phyloP scores from a whole-genome alignment of 495 filamentous ascomycete species.

The Daldinia childiae region DNA sequence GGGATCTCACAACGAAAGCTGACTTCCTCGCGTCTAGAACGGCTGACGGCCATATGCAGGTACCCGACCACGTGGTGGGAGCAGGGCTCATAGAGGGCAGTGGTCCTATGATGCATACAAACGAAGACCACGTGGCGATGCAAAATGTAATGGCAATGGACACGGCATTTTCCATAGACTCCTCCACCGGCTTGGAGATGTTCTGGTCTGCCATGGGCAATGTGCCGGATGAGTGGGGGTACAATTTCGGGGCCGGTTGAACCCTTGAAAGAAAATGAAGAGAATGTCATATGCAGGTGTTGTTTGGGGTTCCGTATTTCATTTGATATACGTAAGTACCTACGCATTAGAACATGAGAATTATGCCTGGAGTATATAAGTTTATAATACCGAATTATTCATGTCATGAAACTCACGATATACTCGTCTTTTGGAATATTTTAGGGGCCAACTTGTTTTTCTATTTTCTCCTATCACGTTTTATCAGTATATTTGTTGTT shows the following conservation, averaged over 20 bases:
- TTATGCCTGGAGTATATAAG: not conserved
- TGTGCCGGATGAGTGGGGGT: not conserved
- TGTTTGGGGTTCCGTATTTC: not conserved
- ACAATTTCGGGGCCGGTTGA: not conserved
- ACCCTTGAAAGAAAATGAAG: not conserved
- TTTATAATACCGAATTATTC: not conserved
- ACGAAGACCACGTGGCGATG: not conserved
- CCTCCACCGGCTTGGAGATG: not conserved
- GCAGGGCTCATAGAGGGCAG: not conserved
- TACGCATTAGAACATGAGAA: not conserved
- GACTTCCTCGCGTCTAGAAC: not conserved
- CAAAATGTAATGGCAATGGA: constrained; percentile 1
- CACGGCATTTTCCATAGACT: not conserved
- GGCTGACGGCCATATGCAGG: not conserved
- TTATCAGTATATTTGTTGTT: not conserved
- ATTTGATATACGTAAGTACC: not conserved
- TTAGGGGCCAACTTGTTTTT: not conserved
- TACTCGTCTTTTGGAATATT: not conserved
- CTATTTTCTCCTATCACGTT: not conserved
- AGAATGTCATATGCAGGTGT: not conserved
- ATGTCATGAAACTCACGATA: not conserved
- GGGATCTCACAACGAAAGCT: not conserved
- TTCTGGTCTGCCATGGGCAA: not conserved
- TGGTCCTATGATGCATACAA: not conserved
- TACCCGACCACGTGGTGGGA: not conserved